These are phyloP conservation scores for Solanum gandarillasii DNA, from an alignment of 257 asterid species.

Conservation along the genomic window DNA sequence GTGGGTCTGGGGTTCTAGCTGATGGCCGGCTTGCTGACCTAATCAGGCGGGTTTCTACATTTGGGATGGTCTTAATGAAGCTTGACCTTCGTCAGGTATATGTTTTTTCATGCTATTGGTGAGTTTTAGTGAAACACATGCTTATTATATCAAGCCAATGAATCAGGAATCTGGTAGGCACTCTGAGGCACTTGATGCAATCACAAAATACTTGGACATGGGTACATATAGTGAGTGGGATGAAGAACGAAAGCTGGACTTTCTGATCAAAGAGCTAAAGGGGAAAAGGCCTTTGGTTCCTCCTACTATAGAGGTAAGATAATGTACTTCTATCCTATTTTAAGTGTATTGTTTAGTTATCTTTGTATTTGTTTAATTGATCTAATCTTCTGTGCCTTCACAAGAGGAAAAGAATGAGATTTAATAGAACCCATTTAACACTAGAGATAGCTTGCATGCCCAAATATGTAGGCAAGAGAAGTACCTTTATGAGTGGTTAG, in stretches of 20 bases:
- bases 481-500: neutral
- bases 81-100: slow-evolving; percentile 96
- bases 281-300: slow-evolving; percentile 97
- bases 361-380: too few species aligned
- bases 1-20: slow-evolving; percentile 84
- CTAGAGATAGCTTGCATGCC: too few species aligned
- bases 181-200: slow-evolving; percentile 87
- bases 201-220: slow-evolving; percentile 76
- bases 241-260: slow-evolving; percentile 76
- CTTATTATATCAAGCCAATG: slow-evolving; percentile 11
- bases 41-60: slow-evolving; percentile 81
- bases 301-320: slow-evolving; percentile 56
- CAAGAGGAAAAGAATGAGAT: too few species aligned
- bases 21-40: slow-evolving; percentile 92
- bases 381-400: too few species aligned
- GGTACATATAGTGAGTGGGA: slow-evolving; percentile 95
- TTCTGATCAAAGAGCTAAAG: slow-evolving; percentile 76
- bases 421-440: too few species aligned
- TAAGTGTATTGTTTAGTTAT: too few species aligned
- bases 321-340: neutral
- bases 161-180: slow-evolving; percentile 88
- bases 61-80: slow-evolving; percentile 93
- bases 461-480: too few species aligned
- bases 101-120: neutral
- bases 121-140: neutral